These are phyloP conservation scores for Tephrocybe sp. DNA, from an alignment of 768 basidiomycete species.

Conservation along the genomic window DNA sequence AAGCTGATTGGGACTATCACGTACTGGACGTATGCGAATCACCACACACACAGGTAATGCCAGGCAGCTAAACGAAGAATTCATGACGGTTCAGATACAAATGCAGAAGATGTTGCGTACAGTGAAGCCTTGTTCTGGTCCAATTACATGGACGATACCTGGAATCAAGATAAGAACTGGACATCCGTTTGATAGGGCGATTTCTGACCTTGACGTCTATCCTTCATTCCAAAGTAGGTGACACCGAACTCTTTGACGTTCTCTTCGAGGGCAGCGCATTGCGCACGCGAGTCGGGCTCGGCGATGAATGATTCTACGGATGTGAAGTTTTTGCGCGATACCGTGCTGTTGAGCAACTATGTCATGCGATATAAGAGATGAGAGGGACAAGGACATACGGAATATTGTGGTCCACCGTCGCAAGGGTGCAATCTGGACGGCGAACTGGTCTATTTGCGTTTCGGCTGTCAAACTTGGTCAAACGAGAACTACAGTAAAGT, in stretches of 20 bases:
- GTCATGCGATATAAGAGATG: background rate
- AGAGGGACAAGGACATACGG: constrained; percentile 52
- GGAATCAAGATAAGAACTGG: constrained; percentile 7
- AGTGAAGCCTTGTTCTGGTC: constrained; percentile 93
- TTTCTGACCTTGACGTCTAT: constrained; percentile 76
- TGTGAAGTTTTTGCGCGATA: constrained; percentile 72
- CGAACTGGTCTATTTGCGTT: constrained; percentile 76
- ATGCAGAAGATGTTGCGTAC: constrained; percentile 31
- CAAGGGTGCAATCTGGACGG: constrained; percentile 84
- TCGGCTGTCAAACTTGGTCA: constrained; percentile 40
- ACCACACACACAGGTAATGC: constrained; percentile 84
- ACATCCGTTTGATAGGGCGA: background rate
- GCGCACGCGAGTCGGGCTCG: constrained; percentile 83
- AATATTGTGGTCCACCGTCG: constrained; percentile 86
- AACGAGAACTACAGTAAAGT: constrained; percentile 1
- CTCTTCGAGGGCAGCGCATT: constrained; percentile 79
- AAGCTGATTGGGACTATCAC: constrained; percentile 29
- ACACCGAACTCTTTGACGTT: constrained; percentile 91
- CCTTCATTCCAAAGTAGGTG: constrained; percentile 89
- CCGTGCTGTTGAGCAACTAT: constrained; percentile 46
- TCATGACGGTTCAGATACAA: background rate
- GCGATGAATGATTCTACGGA: constrained; percentile 70
- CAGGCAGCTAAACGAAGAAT: constrained; percentile 50
- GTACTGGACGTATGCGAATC: constrained; percentile 91
- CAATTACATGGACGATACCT: constrained; percentile 89